Evolutionary conservation across 2,329 filamentous ascomycete genomes (phyloP).

Genomic region (Fusarium solani-melongenae): DNA sequence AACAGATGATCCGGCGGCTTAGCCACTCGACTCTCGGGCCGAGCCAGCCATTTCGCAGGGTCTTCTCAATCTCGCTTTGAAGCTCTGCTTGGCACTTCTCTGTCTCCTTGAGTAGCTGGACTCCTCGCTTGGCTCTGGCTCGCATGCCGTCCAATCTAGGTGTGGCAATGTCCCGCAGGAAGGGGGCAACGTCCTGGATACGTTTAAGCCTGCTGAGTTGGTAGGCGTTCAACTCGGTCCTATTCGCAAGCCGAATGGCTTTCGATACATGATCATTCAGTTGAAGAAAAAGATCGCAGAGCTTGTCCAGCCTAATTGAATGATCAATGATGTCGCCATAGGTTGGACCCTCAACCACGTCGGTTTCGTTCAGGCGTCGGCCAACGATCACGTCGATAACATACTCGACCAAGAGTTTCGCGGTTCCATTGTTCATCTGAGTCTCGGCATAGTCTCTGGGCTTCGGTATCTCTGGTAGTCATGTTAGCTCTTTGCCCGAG

Average conservation of each 20-base stretch:
- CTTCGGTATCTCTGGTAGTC: not conserved
- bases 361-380: not conserved
- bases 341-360: not conserved
- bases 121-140: not conserved
- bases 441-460: not conserved
- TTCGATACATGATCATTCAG: not conserved
- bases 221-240: not conserved
- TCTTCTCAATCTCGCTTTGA: not conserved
- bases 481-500: not conserved
- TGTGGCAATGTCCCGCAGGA: not conserved
- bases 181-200: not conserved
- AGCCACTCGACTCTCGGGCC: not conserved
- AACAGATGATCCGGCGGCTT: not conserved
- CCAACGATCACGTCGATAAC: not conserved
- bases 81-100: not conserved
- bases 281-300: not conserved
- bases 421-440: not conserved
- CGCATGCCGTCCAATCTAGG: not conserved
- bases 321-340: not conserved
- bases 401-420: not conserved
- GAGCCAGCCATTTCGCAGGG: not conserved
- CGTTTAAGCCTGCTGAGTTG: not conserved
- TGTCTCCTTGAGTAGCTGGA: not conserved
- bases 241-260: not conserved
- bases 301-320: not conserved